Base-by-base conservation (phyloP, 164 flowering plant genomes). In the Cinnamomum chago region DNA sequence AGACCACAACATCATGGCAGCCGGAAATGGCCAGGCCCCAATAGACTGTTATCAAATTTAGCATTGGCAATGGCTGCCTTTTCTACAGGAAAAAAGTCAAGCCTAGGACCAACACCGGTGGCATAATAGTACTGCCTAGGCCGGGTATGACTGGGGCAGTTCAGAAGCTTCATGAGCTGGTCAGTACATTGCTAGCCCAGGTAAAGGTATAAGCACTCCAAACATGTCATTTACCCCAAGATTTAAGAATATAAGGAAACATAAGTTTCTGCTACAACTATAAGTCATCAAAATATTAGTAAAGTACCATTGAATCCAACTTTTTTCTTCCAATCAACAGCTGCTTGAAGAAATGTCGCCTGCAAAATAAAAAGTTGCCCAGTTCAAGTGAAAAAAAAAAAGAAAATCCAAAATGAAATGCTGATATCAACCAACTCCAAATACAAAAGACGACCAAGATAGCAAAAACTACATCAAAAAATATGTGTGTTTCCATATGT, bases 311-410 rank as follows among this genome's bases (percentile, higher is more conserved):
- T 92, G 82, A 92, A 95, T 76, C 98, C 98, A 80, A 95, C 93
- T 84, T 93, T 95, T 83, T 95, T 95, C 88, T 93, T 95, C 77
- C 88, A 88, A 27, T 92, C 92, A 77, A 85, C 95, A 58, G 98
- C 93, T 76, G 90, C 94, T 84, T 91, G 83, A 60, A 92, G 79
- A 83, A 95, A 95, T 62, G 86, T 85, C 76, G 95, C 99, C 99
- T 95, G 88, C 58, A 77, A 33, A 67, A 72, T 14, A 77, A 47
- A 30, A n/a, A 58, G 24, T 17, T 58, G 24, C 58, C 14, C 33
- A 33, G 70, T 33, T 28, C 27, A 24, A 25, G 25, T n/a, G 27
- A 50, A 14, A 51, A 30, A 58, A 27, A 35, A 30, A 35, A 3
- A n/a, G n/a, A n/a, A 66, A 66, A 14, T 18, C 20, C 23, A 66